Conservation (phyloP, 2,329 filamentous ascomycete species). For the Elsinoe perseae region DNA sequence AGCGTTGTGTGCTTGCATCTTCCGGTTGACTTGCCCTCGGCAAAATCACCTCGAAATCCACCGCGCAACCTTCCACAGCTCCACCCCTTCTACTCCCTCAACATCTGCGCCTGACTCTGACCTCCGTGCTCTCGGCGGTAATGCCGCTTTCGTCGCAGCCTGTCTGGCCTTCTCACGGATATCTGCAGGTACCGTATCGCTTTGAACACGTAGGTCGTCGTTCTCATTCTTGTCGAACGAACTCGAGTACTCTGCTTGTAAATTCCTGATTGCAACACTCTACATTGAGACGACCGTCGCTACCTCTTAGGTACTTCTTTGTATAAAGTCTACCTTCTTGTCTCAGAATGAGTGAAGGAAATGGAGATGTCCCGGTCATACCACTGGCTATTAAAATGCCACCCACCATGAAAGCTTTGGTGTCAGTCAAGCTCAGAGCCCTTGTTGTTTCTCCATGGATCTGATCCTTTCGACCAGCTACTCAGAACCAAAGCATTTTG, state of each 20-base stretch:
- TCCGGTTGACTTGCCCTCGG: not conserved
- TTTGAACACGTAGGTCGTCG: not conserved
- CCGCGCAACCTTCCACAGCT: not conserved
- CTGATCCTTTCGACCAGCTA: not conserved
- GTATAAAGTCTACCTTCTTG: too few species aligned
- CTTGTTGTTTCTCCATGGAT: too few species aligned
- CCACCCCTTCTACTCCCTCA: not conserved
- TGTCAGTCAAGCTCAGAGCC: not conserved
- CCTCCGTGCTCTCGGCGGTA: not conserved
- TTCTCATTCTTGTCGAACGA: too few species aligned
- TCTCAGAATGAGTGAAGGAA: not conserved
- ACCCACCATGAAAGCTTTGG: not conserved
- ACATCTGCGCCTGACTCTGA: too few species aligned
- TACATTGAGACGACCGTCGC: too few species aligned
- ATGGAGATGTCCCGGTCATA: not conserved
- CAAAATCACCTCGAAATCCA: not conserved
- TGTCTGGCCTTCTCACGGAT: not conserved
- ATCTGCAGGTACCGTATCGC: not conserved
- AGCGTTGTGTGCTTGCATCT: not conserved
- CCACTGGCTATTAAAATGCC: not conserved
- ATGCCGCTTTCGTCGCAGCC: not conserved
- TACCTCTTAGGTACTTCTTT: too few species aligned
- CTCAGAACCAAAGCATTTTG: not conserved
- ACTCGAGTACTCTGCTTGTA: too few species aligned
- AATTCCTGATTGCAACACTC: too few species aligned